These are phyloP conservation scores for Phytopythium mirpurense DNA, from an alignment of 352 stramenopile genomes.

Conservation along the genomic window DNA sequence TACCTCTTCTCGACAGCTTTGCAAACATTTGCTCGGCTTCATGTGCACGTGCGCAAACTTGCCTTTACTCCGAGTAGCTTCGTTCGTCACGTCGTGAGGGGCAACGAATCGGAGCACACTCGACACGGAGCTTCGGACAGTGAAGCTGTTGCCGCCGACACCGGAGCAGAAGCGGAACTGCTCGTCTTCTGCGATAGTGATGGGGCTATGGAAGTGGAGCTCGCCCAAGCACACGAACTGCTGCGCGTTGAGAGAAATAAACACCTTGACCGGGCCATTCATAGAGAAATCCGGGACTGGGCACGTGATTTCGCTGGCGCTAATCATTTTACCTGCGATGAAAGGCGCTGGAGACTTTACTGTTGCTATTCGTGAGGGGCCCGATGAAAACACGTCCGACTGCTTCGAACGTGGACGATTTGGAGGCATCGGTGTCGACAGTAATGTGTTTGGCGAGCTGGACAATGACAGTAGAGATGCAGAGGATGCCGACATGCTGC, in stretches of 20 bases:
- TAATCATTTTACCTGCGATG: slow-evolving; percentile 44
- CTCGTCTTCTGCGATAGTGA: slow-evolving; percentile 46
- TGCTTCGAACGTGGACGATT: slow-evolving; percentile 5
- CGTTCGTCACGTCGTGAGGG: slow-evolving; percentile 37
- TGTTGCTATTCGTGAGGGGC: not conserved
- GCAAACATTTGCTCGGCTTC: slow-evolving; percentile 17
- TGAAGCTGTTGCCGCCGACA: slow-evolving; percentile 49
- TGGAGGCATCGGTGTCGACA: slow-evolving; percentile 11
- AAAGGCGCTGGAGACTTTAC: slow-evolving; percentile 21
- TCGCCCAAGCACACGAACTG: slow-evolving; percentile 64
- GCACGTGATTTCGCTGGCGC: slow-evolving; percentile 42
- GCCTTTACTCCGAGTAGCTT: slow-evolving; percentile 16
- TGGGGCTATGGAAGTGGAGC: slow-evolving; percentile 43
- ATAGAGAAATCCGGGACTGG: slow-evolving; percentile 48
- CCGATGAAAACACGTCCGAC: not conserved
- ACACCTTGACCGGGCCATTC: slow-evolving; percentile 35
- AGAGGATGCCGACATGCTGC: slow-evolving; percentile 31
- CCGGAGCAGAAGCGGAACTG: slow-evolving; percentile 58
- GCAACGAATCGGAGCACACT: slow-evolving; percentile 41
- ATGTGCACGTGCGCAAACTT: slow-evolving; percentile 1
- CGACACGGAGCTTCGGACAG: slow-evolving; percentile 46
- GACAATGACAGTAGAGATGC: slow-evolving; percentile 24
- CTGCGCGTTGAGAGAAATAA: slow-evolving; percentile 66
- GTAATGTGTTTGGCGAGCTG: slow-evolving; percentile 1
- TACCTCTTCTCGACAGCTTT: not conserved